A percentile compares a stretch with the other conserved stretches of the same genome.
Evolutionary conservation across 2,329 filamentous ascomycete species (phyloP).

Genomic region (Sporothrix globosa): DNA sequence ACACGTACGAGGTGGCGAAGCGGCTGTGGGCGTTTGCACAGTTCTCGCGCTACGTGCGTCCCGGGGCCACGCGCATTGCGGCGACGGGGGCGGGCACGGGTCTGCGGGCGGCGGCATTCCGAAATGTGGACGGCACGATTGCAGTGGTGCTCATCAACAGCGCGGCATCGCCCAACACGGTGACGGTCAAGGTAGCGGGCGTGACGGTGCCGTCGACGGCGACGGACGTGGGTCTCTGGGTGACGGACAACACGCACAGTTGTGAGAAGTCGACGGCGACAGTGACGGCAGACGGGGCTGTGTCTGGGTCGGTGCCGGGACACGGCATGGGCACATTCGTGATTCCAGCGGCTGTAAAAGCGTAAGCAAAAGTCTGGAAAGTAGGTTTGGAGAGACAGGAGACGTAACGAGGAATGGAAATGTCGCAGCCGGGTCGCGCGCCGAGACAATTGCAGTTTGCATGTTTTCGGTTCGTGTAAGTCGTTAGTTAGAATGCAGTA

Average conservation of each 20-base stretch:
- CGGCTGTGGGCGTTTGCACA: slow-evolving; percentile 50
- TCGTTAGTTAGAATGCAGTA: slow-evolving; percentile 10
- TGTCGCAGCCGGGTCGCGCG: not conserved
- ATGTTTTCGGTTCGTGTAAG: slow-evolving; percentile 3
- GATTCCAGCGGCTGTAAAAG: slow-evolving; percentile 24
- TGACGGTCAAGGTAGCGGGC: slow-evolving; percentile 27
- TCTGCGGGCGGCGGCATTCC: slow-evolving; percentile 45
- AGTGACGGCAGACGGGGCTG: slow-evolving; percentile 34
- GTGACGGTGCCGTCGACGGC: slow-evolving; percentile 28
- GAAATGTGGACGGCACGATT: slow-evolving; percentile 46
- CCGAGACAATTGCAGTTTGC: not conserved
- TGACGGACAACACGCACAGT: slow-evolving; percentile 39
- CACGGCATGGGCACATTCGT: slow-evolving; percentile 32
- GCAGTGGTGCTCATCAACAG: slow-evolving; percentile 46
- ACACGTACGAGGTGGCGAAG: slow-evolving; percentile 44
- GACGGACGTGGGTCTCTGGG: slow-evolving; percentile 32
- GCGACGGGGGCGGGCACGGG: slow-evolving; percentile 37
- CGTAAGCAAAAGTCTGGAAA: not conserved
- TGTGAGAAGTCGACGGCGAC: slow-evolving; percentile 37
- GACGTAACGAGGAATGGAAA: no score
- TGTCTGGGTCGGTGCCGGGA: slow-evolving; percentile 32
- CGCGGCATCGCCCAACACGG: slow-evolving; percentile 33
- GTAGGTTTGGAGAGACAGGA: not conserved
- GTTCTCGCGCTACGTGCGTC: slow-evolving; percentile 47
- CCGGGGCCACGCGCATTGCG: slow-evolving; percentile 44